These are phyloP conservation scores for Ploettnerulaceae sp. DNA, from an alignment of 2,329 filamentous ascomycete species.

Conservation along the genomic window DNA sequence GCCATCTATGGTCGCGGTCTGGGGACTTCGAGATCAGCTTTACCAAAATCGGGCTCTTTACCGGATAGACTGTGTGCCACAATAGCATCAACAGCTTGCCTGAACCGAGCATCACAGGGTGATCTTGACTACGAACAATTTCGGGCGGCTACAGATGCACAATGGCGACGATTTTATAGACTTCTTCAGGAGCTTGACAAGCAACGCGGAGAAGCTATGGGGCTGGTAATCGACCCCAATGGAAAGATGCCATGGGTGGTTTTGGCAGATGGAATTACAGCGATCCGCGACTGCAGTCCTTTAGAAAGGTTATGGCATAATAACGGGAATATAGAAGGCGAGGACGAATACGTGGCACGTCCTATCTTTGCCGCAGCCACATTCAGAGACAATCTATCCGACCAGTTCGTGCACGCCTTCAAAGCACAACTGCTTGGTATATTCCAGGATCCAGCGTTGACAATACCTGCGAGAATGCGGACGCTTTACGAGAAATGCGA, in stretches of 20 bases:
- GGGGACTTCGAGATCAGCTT: slow-evolving; percentile 38
- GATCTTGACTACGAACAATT: slow-evolving; percentile 73
- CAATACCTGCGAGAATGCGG: slow-evolving; percentile 69
- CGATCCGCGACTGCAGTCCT: slow-evolving; percentile 72
- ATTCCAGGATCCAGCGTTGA: slow-evolving; percentile 65
- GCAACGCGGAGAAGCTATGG: slow-evolving; percentile 75
- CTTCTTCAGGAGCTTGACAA: slow-evolving; percentile 82
- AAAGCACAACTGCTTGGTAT: slow-evolving; percentile 65
- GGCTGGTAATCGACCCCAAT: slow-evolving; percentile 67
- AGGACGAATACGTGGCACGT: slow-evolving; percentile 51
- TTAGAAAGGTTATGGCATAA: slow-evolving; percentile 76
- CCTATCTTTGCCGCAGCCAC: slow-evolving; percentile 65
- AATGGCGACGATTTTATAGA: slow-evolving; percentile 89
- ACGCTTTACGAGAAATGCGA: slow-evolving; percentile 73
- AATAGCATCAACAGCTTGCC: slow-evolving; percentile 62
- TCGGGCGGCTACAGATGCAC: slow-evolving; percentile 65
- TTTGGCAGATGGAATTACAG: slow-evolving; percentile 74
- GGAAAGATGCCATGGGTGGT: slow-evolving; percentile 77
- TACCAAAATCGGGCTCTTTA: slow-evolving; percentile 50
- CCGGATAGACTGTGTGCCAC: slow-evolving; percentile 72
- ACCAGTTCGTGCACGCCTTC: slow-evolving; percentile 64
- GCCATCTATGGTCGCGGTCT: slow-evolving; percentile 71
- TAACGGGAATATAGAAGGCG: slow-evolving; percentile 41
- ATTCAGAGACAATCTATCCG: slow-evolving; percentile 67
- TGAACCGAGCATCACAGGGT: slow-evolving; percentile 57